phyloP scores from a whole-genome alignment of 2,329 filamentous ascomycete species.

The Sarocladiaceae sp. region DNA sequence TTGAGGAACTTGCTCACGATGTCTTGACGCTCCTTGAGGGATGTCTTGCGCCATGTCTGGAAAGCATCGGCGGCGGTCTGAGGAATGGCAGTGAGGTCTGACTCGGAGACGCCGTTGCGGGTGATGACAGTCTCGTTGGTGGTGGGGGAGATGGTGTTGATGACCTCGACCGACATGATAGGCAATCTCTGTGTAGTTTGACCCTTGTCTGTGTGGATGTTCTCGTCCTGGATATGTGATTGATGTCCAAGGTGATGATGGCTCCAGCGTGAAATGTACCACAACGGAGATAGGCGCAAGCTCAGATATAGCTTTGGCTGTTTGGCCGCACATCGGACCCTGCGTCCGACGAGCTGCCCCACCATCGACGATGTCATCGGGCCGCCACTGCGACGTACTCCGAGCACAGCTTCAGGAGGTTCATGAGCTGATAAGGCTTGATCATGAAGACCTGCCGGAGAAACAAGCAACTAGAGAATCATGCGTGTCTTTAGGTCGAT shows the following conservation, averaged over 20 bases:
- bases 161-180: slow-evolving; percentile 59
- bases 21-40: slow-evolving; percentile 68
- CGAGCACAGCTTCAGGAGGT: background rate
- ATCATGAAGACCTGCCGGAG: background rate
- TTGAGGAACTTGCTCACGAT: slow-evolving; percentile 79
- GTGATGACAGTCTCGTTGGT: slow-evolving; percentile 83
- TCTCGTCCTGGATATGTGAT: no score
- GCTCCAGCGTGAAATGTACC: background rate
- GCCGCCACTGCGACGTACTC: background rate
- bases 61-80: slow-evolving; percentile 71
- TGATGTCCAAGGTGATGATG: background rate
- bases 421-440: background rate
- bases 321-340: background rate
- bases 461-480: no score
- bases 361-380: slow-evolving; percentile 6
- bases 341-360: background rate
- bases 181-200: background rate
- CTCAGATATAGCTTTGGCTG: background rate
- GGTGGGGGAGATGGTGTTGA: slow-evolving; percentile 81
- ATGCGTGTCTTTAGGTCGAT: no score
- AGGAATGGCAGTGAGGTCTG: slow-evolving; percentile 70
- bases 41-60: slow-evolving; percentile 69
- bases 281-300: no score
- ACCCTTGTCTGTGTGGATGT: slow-evolving; percentile 1
- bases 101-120: slow-evolving; percentile 66